A percentile compares a stretch with the other conserved stretches of the same genome.
phyloP scores from a whole-genome alignment of 495 filamentous ascomycete genomes.

The Aspergillus panamensis region DNA sequence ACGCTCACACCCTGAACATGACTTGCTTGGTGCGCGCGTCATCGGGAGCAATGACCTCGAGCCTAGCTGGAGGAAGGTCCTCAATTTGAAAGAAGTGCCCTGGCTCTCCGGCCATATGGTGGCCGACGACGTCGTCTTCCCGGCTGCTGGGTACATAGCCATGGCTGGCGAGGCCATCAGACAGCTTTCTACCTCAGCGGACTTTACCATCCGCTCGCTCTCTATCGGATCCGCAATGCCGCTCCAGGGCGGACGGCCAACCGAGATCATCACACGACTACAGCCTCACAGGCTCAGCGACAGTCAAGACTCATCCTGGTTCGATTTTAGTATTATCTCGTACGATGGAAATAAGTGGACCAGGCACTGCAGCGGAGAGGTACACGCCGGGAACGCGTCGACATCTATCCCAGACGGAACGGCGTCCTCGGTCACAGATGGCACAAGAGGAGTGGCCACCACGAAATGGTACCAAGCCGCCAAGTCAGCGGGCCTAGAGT shows the following conservation, averaged over 20 bases:
- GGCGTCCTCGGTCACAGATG: not conserved
- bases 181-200: slow-evolving; percentile 30
- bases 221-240: slow-evolving; percentile 29
- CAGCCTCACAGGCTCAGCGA: slow-evolving; percentile 32
- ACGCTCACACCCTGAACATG: not conserved
- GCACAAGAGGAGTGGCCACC: not conserved
- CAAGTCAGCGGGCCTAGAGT: not conserved
- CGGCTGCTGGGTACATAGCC: slow-evolving; percentile 44
- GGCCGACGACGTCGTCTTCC: slow-evolving; percentile 43
- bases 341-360: slow-evolving; percentile 36
- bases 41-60: not conserved
- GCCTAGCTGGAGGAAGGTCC: not conserved
- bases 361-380: slow-evolving; percentile 42
- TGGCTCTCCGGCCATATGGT: slow-evolving; percentile 42
- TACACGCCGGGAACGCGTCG: not conserved
- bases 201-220: slow-evolving; percentile 27
- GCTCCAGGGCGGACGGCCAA: slow-evolving; percentile 19
- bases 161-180: slow-evolving; percentile 46
- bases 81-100: slow-evolving; percentile 19
- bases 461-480: not conserved
- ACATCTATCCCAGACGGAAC: not conserved
- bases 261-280: slow-evolving; percentile 38
- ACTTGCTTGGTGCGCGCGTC: not conserved
- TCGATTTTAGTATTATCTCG: slow-evolving; percentile 44
- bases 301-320: slow-evolving; percentile 40